Evolutionary conservation across 75 land plant species (phyloP), one percentile per base, ranked within the genome.

Genomic region (Gnetum montanum): DNA sequence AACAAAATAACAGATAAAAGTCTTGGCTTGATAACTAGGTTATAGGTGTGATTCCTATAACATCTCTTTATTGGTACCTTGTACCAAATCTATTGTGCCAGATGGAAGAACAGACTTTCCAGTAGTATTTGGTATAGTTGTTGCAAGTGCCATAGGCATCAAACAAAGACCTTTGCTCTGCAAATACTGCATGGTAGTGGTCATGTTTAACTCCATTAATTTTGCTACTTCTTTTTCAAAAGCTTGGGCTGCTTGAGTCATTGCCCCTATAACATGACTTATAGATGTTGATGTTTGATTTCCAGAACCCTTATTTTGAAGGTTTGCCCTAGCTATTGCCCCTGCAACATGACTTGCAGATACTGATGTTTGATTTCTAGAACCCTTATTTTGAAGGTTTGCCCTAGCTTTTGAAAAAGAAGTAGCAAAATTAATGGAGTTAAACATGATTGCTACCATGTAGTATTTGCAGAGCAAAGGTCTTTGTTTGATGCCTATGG

Each of bases 121-220:
- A 33, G 36, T 53, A 7, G 77, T 60, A 33, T 36, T 67, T 38
- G 79, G 72, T 35, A 86, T 86, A 34, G 82, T 75, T 34, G 86
- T 60, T 31, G 87, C 91, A 19, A 86, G 70, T 12, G 86, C 71
- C 25, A 76, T 77, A 31, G 91, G 91, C 91, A 86, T 83, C 58
- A 86, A 74, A 50, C 91, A 86, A 43, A 86, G 80, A 16, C 91
- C 91, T 63, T 86, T 86, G 28, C 52, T 74, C 52, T 83, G 91
- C 13, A 86, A 62, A 36, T 66, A 83, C 52, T 83, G 91, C 83
- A 86, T 79, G 20, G 87, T 87, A 10, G 81, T 59, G 10, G 79
- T 80, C 72, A 86, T 70, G 55, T 76, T 78, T 25, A 71, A 74
- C 41, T 86, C 91, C 91, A 86, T 86, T 13, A 86, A 57, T 61